A percentile compares a stretch with the other conserved stretches of the same genome.
Conservation (phyloP, 139 green algal species). For the Zygnema circumcarinatum region DNA sequence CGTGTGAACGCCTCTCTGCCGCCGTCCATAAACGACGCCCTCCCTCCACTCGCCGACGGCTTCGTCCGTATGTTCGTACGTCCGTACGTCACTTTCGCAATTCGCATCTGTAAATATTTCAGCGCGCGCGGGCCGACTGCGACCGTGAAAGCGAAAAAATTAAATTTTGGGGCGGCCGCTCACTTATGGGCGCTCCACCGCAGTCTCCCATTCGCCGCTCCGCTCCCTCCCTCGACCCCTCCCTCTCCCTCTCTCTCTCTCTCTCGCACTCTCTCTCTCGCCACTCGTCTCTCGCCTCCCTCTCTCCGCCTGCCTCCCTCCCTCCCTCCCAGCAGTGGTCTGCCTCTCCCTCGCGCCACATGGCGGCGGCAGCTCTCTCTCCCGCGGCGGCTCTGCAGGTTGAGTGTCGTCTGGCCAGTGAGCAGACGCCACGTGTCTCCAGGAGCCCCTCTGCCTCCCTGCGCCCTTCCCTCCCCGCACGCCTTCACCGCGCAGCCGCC, state of each 20-base stretch:
- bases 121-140: too few relatives aligned
- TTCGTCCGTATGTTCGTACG: too few relatives aligned
- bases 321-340: neutral
- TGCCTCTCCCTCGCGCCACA: neutral
- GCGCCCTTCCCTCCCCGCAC: neutral
- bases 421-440: neutral
- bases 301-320: neutral
- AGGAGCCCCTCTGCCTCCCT: neutral
- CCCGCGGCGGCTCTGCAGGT: neutral
- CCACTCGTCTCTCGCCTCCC: neutral
- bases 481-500: neutral
- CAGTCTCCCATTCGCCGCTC: neutral
- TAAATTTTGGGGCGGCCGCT: too few relatives aligned
- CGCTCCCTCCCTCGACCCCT: neutral
- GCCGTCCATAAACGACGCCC: too few relatives aligned
- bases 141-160: too few relatives aligned
- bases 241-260: neutral
- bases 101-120: too few relatives aligned
- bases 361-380: neutral
- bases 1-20: too few relatives aligned
- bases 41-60: too few relatives aligned
- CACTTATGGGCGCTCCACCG: too few relatives aligned
- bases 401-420: neutral
- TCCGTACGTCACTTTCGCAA: too few relatives aligned
- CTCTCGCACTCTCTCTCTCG: neutral